These are phyloP conservation scores for Bullera alba DNA, from an alignment of 768 basidiomycete genomes.

Conservation along the genomic window DNA sequence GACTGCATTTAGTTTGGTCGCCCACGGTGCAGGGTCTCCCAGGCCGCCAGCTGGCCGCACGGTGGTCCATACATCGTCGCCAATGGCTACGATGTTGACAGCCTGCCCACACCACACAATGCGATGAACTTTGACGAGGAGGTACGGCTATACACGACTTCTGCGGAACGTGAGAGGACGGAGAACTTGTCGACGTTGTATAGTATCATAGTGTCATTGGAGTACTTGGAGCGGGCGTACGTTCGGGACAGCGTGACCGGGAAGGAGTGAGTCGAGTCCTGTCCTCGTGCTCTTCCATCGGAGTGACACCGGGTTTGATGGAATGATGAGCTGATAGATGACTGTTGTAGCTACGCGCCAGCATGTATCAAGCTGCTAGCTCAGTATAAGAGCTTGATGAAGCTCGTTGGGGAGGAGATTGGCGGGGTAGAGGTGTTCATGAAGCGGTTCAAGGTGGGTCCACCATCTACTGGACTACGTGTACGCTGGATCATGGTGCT, in stretches of 20 bases:
- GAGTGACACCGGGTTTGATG: neutral
- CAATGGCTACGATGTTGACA: too few species aligned
- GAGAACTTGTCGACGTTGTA: constrained; percentile 84
- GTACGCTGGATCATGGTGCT: neutral
- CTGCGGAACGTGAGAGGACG: constrained; percentile 80
- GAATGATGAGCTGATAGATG: neutral
- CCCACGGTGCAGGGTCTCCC: too few species aligned
- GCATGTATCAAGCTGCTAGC: constrained; percentile 89
- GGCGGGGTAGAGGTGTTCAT: constrained; percentile 75
- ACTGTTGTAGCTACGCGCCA: constrained; percentile 73
- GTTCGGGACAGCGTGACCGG: constrained; percentile 86
- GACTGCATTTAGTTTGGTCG: too few species aligned
- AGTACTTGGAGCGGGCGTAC: constrained; percentile 92
- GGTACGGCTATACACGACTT: constrained; percentile 75
- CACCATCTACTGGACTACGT: neutral
- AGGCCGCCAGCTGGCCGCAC: too few species aligned
- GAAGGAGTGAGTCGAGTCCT: constrained; percentile 62
- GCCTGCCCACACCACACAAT: too few species aligned
- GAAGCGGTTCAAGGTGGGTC: constrained; percentile 68
- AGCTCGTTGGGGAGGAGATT: constrained; percentile 75
- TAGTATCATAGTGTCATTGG: constrained; percentile 80
- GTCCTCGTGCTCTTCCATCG: neutral
- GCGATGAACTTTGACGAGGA: constrained; percentile 71
- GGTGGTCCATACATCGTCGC: too few species aligned
- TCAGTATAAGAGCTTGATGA: constrained; percentile 95